A percentile compares a stretch with the other conserved stretches of the same genome.
Conservation (phyloP, 1,284 basidiomycete species). For the Ustilago lituana region DNA sequence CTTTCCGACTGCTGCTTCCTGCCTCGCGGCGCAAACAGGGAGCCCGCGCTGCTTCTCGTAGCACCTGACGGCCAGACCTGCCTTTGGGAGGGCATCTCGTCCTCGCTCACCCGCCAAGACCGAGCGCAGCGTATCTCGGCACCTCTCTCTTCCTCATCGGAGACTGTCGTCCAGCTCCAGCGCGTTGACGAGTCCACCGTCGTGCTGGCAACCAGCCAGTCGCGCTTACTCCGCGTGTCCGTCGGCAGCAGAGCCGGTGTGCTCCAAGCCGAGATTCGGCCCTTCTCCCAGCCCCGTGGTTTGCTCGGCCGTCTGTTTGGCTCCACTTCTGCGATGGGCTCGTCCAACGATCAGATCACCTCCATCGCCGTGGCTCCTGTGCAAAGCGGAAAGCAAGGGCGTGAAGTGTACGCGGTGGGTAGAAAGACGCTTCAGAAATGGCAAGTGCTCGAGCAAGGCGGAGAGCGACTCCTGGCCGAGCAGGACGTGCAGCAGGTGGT, state of each 20-base stretch:
- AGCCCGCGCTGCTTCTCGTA: constrained; percentile 56
- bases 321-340: constrained; percentile 33
- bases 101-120: constrained; percentile 41
- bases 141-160: constrained; percentile 26
- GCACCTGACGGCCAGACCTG: constrained; percentile 44
- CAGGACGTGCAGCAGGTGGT: constrained; percentile 61
- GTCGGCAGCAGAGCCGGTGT: constrained; percentile 48
- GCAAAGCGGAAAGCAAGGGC: constrained; percentile 24
- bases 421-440: constrained; percentile 59
- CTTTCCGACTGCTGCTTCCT: constrained; percentile 43
- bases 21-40: constrained; percentile 28
- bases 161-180: constrained; percentile 43
- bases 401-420: constrained; percentile 57
- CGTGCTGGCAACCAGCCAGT: constrained; percentile 51
- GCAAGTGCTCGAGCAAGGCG: constrained; percentile 56
- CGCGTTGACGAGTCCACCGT: constrained; percentile 42
- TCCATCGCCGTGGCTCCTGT: constrained; percentile 49
- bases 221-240: constrained; percentile 44
- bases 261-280: constrained; percentile 44
- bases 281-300: constrained; percentile 56
- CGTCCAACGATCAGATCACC: constrained; percentile 39
- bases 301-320: constrained; percentile 61
- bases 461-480: constrained; percentile 58
- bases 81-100: constrained; percentile 56
- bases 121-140: constrained; percentile 32